phyloP scores from a whole-genome alignment of 2,329 filamentous ascomycete species.

The Venturia oleaginea region DNA sequence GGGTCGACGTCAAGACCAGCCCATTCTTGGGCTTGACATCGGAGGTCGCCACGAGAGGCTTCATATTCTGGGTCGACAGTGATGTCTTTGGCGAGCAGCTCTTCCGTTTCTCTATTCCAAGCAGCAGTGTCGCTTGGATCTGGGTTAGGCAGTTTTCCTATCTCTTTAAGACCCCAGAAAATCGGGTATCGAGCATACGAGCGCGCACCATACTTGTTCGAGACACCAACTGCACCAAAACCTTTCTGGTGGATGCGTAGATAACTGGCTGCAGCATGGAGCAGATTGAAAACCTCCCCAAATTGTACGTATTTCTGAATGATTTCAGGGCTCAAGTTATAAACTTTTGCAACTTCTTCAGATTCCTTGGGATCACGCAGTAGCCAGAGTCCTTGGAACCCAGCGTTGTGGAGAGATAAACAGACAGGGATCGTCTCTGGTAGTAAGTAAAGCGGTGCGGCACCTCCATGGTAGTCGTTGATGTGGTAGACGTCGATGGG shows the following conservation, averaged over 20 bases:
- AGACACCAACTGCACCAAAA: conserved; percentile 59
- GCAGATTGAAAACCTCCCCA: conserved; percentile 59
- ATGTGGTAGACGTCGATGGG: conserved; percentile 55
- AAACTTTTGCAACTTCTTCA: conserved; percentile 55
- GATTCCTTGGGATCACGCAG: conserved; percentile 54
- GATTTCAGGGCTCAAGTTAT: conserved; percentile 49
- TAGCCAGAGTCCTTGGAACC: conserved; percentile 61
- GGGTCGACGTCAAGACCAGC: conserved; percentile 53
- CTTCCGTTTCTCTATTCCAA: conserved; percentile 46
- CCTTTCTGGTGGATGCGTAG: conserved; percentile 58
- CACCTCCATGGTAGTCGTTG: conserved; percentile 53
- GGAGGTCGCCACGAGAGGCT: conserved; percentile 42
- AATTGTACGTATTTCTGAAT: conserved; percentile 57
- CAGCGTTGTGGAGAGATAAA: conserved; percentile 59
- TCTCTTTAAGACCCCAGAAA: conserved; percentile 57
- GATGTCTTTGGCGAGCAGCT: conserved; percentile 30
- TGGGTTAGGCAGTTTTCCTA: conserved; percentile 56
- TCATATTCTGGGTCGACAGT: conserved; percentile 47
- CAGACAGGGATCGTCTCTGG: conserved; percentile 53
- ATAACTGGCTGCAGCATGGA: conserved; percentile 57
- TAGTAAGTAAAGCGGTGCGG: conserved; percentile 56
- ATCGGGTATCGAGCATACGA: conserved; percentile 59
- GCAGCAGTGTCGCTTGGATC: conserved; percentile 56
- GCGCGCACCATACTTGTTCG: conserved; percentile 62
- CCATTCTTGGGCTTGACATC: conserved; percentile 58